Percentiles rank a stretch among this genome's conserved stretches.
phyloP scores from a whole-genome alignment of 805 yeast genomes.

The Alloascoidea africana region DNA sequence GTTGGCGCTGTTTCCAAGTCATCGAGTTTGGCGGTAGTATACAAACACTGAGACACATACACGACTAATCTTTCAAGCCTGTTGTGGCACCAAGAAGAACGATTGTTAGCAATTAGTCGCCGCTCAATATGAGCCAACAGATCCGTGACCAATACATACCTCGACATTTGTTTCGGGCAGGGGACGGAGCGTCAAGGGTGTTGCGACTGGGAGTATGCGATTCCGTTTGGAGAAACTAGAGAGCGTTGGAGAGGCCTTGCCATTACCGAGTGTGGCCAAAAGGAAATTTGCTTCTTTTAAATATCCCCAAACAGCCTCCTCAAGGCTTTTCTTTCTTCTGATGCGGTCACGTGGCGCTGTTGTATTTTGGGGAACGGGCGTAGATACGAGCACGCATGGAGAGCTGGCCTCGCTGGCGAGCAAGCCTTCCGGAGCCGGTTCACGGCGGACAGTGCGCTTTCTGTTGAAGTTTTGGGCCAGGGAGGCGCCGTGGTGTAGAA shows the following conservation, averaged over 20 bases:
- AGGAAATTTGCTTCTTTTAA: too few relatives aligned
- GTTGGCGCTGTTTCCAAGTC: too few relatives aligned
- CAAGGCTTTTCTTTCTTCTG: background rate
- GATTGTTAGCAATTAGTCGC: background rate
- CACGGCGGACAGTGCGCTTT: background rate
- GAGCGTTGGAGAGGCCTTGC: too few relatives aligned
- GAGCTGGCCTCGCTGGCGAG: background rate
- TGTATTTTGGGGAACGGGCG: background rate
- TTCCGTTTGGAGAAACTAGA: background rate
- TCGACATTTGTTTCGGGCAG: conserved; percentile 6
- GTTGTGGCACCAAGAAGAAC: conserved; percentile 8
- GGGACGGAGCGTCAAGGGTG: background rate
- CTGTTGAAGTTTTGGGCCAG: background rate
- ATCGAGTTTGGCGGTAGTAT: background rate
- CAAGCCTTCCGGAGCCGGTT: background rate
- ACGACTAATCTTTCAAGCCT: conserved; percentile 43
- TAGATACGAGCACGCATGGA: background rate
- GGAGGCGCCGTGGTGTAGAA: background rate
- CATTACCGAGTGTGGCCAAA: too few relatives aligned
- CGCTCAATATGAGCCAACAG: background rate
- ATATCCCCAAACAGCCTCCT: background rate
- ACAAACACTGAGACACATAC: conserved; percentile 8
- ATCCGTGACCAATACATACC: conserved; percentile 5
- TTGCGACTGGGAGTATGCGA: too few relatives aligned
- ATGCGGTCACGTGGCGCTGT: background rate